phyloP scores from a whole-genome alignment of 1,284 basidiomycete genomes.

The Afroboletus lepidellus region DNA sequence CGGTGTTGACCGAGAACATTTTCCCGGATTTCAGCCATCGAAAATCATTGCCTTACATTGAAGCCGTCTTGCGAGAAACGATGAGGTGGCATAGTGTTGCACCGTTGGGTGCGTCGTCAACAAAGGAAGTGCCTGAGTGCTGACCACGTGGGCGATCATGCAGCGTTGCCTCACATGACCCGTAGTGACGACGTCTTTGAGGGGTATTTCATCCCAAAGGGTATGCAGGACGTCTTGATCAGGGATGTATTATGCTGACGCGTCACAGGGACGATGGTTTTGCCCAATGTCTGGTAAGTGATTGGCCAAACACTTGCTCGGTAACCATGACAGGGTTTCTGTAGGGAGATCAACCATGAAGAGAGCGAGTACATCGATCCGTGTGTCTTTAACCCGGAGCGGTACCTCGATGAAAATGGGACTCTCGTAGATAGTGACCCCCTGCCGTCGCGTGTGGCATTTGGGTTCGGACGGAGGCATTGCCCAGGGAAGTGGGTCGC shows the following conservation, averaged over 20 bases:
- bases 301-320: neutral
- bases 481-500: slow-evolving; percentile 37
- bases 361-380: slow-evolving; percentile 31
- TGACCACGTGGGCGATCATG: slow-evolving; percentile 7
- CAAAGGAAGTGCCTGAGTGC: neutral
- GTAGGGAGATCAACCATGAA: slow-evolving; percentile 33
- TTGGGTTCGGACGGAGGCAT: slow-evolving; percentile 36
- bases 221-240: slow-evolving; percentile 12
- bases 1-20: slow-evolving; percentile 15
- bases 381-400: slow-evolving; percentile 26
- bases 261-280: slow-evolving; percentile 26
- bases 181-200: slow-evolving; percentile 31
- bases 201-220: slow-evolving; percentile 34
- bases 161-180: slow-evolving; percentile 32
- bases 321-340: neutral
- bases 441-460: slow-evolving; percentile 27
- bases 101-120: slow-evolving; percentile 25
- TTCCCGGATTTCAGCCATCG: slow-evolving; percentile 31
- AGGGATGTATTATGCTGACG: slow-evolving; percentile 1
- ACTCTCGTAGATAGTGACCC: slow-evolving; percentile 24
- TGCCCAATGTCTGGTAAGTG: slow-evolving; percentile 34
- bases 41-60: slow-evolving; percentile 29
- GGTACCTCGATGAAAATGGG: slow-evolving; percentile 29
- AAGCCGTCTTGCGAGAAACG: slow-evolving; percentile 33
- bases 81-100: slow-evolving; percentile 35